A percentile compares a stretch with the other conserved stretches of the same genome.
These are phyloP conservation scores for Chaetoceros muelleri DNA, from an alignment of 108 stramenopile species.

Conservation along the genomic window DNA sequence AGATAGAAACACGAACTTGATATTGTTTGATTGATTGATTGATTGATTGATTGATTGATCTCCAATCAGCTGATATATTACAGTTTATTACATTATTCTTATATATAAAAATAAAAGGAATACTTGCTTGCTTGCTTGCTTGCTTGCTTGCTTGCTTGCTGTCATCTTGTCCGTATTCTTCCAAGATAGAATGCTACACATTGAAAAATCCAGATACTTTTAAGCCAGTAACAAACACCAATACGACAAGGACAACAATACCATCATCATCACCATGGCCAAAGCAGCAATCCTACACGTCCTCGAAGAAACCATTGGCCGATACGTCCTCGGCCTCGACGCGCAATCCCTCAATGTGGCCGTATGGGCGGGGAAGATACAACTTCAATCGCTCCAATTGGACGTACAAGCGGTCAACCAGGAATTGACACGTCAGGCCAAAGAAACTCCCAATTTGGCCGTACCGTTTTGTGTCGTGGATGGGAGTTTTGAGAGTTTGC, in stretches of 20 bases:
- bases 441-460: conserved; percentile 58
- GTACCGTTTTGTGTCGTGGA: conserved; percentile 48
- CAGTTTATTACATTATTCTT: no score
- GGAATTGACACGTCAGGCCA: conserved; percentile 51
- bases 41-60: no score
- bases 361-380: conserved; percentile 85
- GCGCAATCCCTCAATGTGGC: conserved; percentile 70
- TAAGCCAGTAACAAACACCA: no score
- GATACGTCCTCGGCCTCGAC: conserved; percentile 80
- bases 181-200: no score
- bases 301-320: conserved; percentile 76
- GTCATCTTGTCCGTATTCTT: no score
- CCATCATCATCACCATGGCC: conserved; percentile 75
- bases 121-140: no score
- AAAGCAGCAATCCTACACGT: conserved; percentile 78
- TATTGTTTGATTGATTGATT: no score
- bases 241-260: neutral
- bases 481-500: conserved; percentile 51
- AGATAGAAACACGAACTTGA: no score
- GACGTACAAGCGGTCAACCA: conserved; percentile 72
- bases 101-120: no score
- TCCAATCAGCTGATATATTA: no score
- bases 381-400: conserved; percentile 65
- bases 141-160: no score
- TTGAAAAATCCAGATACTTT: no score